A percentile compares a stretch with the other conserved stretches of the same genome.
phyloP scores from a whole-genome alignment of 306 rosid species.

The Vachellia collinsii region DNA sequence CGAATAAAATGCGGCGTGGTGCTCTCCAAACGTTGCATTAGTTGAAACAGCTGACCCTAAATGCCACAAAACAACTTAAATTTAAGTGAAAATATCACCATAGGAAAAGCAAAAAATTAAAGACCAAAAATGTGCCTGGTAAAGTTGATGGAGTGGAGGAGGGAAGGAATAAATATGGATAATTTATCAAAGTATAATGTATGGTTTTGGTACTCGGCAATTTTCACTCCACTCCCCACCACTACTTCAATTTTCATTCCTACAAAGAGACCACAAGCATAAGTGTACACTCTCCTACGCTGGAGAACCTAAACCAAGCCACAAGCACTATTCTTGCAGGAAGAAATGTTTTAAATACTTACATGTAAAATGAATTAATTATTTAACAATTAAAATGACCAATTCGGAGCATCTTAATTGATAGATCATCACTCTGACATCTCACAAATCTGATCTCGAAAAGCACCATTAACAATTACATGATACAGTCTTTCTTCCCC shows the following conservation, averaged over 20 bases:
- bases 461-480: constrained; percentile 12
- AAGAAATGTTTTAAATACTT: neutral
- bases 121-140: neutral
- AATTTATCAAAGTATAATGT: constrained; percentile 22
- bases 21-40: constrained; percentile 89
- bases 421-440: constrained; percentile 20
- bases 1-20: constrained; percentile 99
- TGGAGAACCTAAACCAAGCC: constrained; percentile 34
- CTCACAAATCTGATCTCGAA: neutral
- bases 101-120: neutral
- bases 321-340: constrained; percentile 1
- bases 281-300: constrained; percentile 19
- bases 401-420: constrained; percentile 25
- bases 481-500: constrained; percentile 18
- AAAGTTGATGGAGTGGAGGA: neutral
- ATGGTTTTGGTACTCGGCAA: constrained; percentile 23
- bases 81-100: constrained; percentile 18
- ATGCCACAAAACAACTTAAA: constrained; percentile 36
- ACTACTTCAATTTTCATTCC: constrained; percentile 3
- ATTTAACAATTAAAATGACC: constrained; percentile 18
- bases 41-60: constrained; percentile 83
- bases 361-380: constrained; percentile 6
- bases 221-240: constrained; percentile 12
- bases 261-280: neutral
- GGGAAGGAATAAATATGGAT: constrained; percentile 6